Evolutionary conservation across 768 basidiomycete species (phyloP), one percentile per base, ranked within the genome.

Genomic region (Lactarius trivialis): DNA sequence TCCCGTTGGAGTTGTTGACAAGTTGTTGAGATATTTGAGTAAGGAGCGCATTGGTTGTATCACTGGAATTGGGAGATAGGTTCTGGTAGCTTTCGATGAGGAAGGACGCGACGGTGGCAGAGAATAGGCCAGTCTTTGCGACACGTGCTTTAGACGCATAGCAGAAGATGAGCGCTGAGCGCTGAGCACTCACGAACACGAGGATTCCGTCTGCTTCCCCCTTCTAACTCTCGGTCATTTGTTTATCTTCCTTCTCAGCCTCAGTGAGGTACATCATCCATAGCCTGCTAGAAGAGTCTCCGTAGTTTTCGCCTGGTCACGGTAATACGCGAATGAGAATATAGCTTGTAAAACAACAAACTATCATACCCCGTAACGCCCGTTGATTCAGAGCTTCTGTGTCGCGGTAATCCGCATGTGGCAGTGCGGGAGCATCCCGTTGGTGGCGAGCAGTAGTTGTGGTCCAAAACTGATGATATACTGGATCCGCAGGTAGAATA

Each of bases 1-100:
- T 37, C 49, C 15, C 57, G 8, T 48, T 55, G 32, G 65, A 55
- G 34, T 55, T 50, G 3, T 33, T 36, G 41, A 26, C 32, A 26
- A 60, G 43, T 41, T 60, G 64, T 7, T 32, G 34, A 65, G 64
- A 39, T 32, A 65, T 32, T 49, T 66, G 65, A 11, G 55, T 28
- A 36, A 51, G n/a, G 2, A 41, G 50, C 14, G 30, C 37, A 1
- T 21, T 51, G n/a, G 52, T 56, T 1, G 8, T 58, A 28, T 52
- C 54, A 26, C 33, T 30, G 24, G 54, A 53, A 36, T 65, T 41
- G 8, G 45, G 53, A 19, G 53, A 14, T 45, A 65, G 49, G 6
- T 49, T 12, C 11, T 39, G 15, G 41, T 48, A 48, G 56, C 64
- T 48, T 32, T 60, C 58, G 24, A 60, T 24, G 8, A 56, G 28